Percentiles rank a stretch among this genome's conserved stretches.
Evolutionary conservation across 768 basidiomycete species (phyloP).

Genomic region (Mycena leptocephala): DNA sequence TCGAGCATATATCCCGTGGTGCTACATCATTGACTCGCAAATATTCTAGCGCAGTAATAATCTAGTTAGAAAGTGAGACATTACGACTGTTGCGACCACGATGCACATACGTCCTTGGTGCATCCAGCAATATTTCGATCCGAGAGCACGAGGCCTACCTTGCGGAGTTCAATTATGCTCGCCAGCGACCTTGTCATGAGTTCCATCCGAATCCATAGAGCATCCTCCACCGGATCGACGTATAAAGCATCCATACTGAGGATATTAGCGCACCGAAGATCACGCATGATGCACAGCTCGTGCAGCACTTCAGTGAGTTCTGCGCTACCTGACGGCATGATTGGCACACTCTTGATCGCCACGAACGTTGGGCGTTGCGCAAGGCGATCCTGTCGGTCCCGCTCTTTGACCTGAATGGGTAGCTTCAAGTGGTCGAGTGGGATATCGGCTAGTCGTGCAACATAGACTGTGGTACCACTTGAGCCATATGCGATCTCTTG

Average conservation of each 20-base stretch:
- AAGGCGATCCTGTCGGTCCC: slow-evolving; percentile 1
- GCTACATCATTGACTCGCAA: slow-evolving; percentile 63
- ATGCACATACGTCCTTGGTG: slow-evolving; percentile 63
- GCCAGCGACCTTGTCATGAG: slow-evolving; percentile 74
- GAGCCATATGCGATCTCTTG: slow-evolving; percentile 72
- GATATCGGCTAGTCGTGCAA: slow-evolving; percentile 6
- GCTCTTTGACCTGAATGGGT: background rate
- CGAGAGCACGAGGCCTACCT: slow-evolving; percentile 59
- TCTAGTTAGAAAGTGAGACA: slow-evolving; percentile 45
- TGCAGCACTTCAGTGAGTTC: slow-evolving; percentile 62
- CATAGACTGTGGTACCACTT: slow-evolving; percentile 62
- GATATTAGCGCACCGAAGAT: slow-evolving; percentile 59
- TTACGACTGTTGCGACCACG: background rate
- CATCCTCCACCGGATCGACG: slow-evolving; percentile 54
- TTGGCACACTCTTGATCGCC: slow-evolving; percentile 67
- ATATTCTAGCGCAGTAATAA: slow-evolving; percentile 63
- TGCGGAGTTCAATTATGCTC: slow-evolving; percentile 64
- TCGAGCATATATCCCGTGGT: slow-evolving; percentile 69
- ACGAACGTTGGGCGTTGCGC: slow-evolving; percentile 48
- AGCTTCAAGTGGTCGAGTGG: background rate
- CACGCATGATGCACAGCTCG: slow-evolving; percentile 60
- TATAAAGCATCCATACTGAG: slow-evolving; percentile 64
- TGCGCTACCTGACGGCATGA: slow-evolving; percentile 52
- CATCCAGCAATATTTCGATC: slow-evolving; percentile 67
- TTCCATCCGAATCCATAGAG: slow-evolving; percentile 75